Conservation (phyloP, 805 yeast species). For the Cyberlindnera misumaiensis region DNA sequence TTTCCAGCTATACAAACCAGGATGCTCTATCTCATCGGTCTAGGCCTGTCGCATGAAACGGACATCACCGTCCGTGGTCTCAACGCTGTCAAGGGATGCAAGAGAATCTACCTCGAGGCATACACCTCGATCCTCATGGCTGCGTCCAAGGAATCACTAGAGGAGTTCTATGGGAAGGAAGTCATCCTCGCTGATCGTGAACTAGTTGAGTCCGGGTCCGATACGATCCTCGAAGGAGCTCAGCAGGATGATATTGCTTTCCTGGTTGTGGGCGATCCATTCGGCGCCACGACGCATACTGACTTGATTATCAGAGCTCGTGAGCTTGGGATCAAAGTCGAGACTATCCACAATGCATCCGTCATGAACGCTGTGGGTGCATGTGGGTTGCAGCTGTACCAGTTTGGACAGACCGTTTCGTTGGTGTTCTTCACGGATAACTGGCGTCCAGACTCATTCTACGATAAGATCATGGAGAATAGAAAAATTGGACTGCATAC, state of each 20-base stretch:
- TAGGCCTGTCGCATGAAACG: conserved; percentile 81
- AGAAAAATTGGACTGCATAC: conserved; percentile 90
- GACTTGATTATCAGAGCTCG: conserved; percentile 90
- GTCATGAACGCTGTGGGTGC: conserved; percentile 99
- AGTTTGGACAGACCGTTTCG: conserved; percentile 96
- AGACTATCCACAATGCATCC: conserved; percentile 88
- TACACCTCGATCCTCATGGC: conserved; percentile 95
- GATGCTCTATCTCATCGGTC: conserved; percentile 87
- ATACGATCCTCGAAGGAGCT: conserved; percentile 71
- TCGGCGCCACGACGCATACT: conserved; percentile 97
- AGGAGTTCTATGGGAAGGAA: conserved; percentile 77
- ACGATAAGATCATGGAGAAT: conserved; percentile 82
- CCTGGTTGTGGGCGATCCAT: conserved; percentile 94
- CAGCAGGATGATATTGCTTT: conserved; percentile 83
- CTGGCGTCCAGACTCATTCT: conserved; percentile 97
- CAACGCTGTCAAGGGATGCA: conserved; percentile 74
- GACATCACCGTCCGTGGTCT: conserved; percentile 95
- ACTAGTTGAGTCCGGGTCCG: conserved; percentile 85
- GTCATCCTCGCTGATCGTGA: conserved; percentile 91
- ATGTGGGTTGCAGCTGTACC: conserved; percentile 91
- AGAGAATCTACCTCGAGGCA: conserved; percentile 90
- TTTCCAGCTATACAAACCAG: neutral
- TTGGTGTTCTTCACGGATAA: conserved; percentile 89
- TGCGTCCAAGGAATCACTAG: conserved; percentile 68
- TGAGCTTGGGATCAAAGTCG: conserved; percentile 70